A percentile compares a stretch with the other conserved stretches of the same genome.
These are phyloP conservation scores for Carex kokanica DNA, from an alignment of 176 grass and related monocot species.

Conservation along the genomic window DNA sequence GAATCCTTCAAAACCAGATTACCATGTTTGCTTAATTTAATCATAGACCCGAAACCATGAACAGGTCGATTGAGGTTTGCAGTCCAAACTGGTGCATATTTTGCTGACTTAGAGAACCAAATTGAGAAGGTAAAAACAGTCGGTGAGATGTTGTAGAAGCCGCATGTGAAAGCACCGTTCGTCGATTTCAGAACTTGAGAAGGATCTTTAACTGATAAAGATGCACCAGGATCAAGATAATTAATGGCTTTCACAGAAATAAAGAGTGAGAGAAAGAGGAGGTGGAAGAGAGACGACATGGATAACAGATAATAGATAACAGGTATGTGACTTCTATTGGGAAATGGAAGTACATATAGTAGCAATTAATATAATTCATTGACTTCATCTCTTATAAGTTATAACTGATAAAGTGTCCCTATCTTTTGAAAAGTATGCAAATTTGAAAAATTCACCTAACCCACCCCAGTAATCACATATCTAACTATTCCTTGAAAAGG, in stretches of 20 bases:
- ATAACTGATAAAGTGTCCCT: background rate
- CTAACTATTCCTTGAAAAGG: background rate
- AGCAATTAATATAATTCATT: no score
- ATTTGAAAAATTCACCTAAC: background rate
- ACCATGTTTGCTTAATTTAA: slow-evolving; percentile 23
- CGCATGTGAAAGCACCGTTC: slow-evolving; percentile 15
- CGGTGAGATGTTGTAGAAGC: slow-evolving; percentile 19
- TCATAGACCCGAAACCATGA: background rate
- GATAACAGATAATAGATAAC: background rate
- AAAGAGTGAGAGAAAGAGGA: slow-evolving; percentile 5
- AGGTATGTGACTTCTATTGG: background rate
- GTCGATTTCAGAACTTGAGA: slow-evolving; percentile 18
- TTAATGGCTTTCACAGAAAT: background rate
- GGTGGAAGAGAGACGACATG: slow-evolving; percentile 4
- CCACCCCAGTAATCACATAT: background rate
- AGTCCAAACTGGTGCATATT: slow-evolving; percentile 14
- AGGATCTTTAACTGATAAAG: slow-evolving; percentile 25
- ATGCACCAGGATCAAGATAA: background rate
- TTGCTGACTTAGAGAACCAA: slow-evolving; percentile 29
- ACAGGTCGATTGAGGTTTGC: slow-evolving; percentile 18
- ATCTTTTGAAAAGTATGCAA: background rate
- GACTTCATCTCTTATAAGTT: background rate
- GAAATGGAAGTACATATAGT: background rate
- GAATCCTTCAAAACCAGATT: slow-evolving; percentile 20
- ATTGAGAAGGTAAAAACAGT: slow-evolving; percentile 34